These are phyloP conservation scores for Micromonas pusilla DNA, from an alignment of 139 green algal species.

Conservation along the genomic window DNA sequence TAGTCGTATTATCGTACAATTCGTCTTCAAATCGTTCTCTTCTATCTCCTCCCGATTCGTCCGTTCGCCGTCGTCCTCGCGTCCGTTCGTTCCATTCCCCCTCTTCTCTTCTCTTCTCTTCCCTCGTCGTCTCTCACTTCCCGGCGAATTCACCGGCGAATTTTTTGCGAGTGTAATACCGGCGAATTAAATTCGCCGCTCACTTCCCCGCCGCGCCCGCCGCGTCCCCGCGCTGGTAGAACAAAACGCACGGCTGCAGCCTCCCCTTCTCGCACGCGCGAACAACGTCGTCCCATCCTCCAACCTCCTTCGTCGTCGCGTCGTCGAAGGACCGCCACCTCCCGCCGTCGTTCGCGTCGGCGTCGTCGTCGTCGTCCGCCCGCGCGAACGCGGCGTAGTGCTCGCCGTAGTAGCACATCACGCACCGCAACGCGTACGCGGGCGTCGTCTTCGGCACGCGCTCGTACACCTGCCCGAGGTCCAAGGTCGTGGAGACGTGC, in stretches of 20 bases:
- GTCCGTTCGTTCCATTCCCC: not conserved
- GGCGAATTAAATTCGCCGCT: no score
- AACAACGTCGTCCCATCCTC: constrained; percentile 53
- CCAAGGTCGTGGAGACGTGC: constrained; percentile 21
- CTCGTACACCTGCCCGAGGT: constrained; percentile 25
- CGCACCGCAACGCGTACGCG: constrained; percentile 56
- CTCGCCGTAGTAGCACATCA: constrained; percentile 74
- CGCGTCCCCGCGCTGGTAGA: constrained; percentile 45
- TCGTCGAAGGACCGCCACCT: constrained; percentile 67
- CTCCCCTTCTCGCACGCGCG: constrained; percentile 52
- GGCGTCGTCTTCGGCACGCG: constrained; percentile 13
- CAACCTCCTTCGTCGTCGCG: constrained; percentile 42
- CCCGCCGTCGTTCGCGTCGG: not conserved
- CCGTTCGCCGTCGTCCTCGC: no score
- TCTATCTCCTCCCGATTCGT: no score
- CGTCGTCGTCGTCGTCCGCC: constrained; percentile 54
- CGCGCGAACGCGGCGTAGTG: constrained; percentile 74
- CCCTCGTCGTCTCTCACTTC: no score
- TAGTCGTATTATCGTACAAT: no score
- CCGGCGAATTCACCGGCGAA: no score
- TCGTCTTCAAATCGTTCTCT: no score
- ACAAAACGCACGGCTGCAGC: constrained; percentile 67
- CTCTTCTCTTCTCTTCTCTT: not conserved
- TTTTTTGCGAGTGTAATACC: no score
- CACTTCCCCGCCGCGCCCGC: no score